Conservation (phyloP, 108 stramenopile genomes). For the Schizochytrium sp. region DNA sequence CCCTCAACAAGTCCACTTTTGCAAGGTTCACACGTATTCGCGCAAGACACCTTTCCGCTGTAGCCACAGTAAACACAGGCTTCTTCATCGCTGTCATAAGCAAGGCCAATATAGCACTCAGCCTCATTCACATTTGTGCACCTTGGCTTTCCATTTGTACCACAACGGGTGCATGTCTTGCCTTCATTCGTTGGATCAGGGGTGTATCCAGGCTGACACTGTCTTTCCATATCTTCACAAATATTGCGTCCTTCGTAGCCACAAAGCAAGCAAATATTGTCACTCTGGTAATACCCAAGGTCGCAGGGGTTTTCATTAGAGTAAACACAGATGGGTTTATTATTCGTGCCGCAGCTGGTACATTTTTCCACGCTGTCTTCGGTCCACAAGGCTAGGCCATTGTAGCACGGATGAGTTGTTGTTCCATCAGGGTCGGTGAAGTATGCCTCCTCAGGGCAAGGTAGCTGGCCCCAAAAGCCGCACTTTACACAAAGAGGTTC, state of each 20-base stretch:
- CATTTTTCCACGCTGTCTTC: background rate
- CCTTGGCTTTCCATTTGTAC: background rate
- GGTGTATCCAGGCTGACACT: background rate
- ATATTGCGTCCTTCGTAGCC: background rate
- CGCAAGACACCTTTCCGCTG: background rate
- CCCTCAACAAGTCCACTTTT: background rate
- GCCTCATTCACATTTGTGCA: conserved; percentile 14
- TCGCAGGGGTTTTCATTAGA: conserved; percentile 8
- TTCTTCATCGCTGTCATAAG: background rate
- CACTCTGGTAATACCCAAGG: background rate
- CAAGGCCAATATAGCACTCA: background rate
- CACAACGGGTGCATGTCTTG: background rate
- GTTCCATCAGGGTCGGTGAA: too few species aligned
- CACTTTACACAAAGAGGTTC: background rate
- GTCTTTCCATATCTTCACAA: background rate
- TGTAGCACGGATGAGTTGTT: background rate
- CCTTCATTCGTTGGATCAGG: background rate
- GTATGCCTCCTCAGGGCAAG: background rate
- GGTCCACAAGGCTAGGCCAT: background rate
- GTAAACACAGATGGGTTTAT: background rate
- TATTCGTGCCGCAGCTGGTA: background rate
- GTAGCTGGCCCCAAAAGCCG: background rate
- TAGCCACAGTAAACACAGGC: background rate
- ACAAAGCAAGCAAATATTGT: background rate
- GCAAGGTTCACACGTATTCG: background rate